Evolutionary conservation across 1,139 yeast genomes (phyloP).

Genomic region (Blastobotrys ciferrii): DNA sequence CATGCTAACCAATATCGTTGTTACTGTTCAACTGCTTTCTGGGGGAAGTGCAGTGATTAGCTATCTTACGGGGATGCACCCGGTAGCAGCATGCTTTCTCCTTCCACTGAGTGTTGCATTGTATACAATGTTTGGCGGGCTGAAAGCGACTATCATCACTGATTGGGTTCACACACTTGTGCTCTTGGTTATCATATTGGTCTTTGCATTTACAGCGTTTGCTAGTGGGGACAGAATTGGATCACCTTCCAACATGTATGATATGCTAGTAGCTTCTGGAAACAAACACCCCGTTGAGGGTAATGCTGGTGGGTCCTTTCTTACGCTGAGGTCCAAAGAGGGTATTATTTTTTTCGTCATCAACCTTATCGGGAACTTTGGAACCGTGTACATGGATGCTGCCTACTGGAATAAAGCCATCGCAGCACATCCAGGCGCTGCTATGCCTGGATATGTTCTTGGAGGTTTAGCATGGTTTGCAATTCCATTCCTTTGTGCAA

Average conservation of each 20-base stretch:
- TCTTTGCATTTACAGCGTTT: conserved; percentile 36
- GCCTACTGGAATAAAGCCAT: conserved; percentile 87
- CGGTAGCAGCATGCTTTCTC: conserved; percentile 76
- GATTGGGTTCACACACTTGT: conserved; percentile 74
- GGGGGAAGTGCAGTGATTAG: conserved; percentile 80
- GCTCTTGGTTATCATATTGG: conserved; percentile 41
- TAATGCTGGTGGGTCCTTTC: conserved; percentile 68
- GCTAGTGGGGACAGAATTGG: conserved; percentile 65
- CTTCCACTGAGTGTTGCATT: conserved; percentile 80
- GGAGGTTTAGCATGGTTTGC: conserved; percentile 96
- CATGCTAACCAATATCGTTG: conserved; percentile 79
- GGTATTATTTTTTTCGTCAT: conserved; percentile 79
- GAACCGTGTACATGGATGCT: conserved; percentile 83
- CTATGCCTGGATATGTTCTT: conserved; percentile 83
- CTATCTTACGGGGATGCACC: conserved; percentile 79
- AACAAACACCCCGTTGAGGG: conserved; percentile 47
- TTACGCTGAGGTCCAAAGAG: conserved; percentile 67
- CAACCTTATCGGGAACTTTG: conserved; percentile 82
- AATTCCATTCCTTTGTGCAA: conserved; percentile 76
- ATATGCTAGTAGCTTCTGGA: conserved; percentile 56
- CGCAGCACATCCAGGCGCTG: conserved; percentile 80
- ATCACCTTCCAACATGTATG: conserved; percentile 79
- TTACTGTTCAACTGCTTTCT: conserved; percentile 76
- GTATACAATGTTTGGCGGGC: conserved; percentile 84
- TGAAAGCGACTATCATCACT: conserved; percentile 85